phyloP scores from a whole-genome alignment of 1,139 yeast species.

The Lodderomyces beijingensis region DNA sequence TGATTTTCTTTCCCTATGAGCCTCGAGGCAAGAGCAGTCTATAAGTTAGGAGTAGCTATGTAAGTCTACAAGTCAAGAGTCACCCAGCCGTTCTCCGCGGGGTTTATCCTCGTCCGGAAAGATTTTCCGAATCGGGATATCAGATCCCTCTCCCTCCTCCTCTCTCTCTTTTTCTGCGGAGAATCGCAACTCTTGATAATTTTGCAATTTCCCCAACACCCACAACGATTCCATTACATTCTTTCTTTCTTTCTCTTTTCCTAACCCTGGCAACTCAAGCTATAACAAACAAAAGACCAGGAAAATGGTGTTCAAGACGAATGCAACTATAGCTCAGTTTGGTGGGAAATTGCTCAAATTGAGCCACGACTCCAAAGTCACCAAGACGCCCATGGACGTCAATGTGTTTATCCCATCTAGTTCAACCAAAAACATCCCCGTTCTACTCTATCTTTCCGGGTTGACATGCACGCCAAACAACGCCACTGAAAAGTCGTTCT shows the following conservation, averaged over 20 bases:
- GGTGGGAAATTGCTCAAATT: conserved; percentile 77
- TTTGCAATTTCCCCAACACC: too few relatives aligned
- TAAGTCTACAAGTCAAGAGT: too few relatives aligned
- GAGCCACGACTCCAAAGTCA: conserved; percentile 61
- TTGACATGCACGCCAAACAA: conserved; percentile 92
- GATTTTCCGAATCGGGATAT: too few relatives aligned
- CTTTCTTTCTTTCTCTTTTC: neutral
- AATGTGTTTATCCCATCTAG: conserved; percentile 76
- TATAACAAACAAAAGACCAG: too few relatives aligned
- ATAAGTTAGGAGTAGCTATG: too few relatives aligned
- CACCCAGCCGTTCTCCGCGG: too few relatives aligned
- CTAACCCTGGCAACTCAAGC: too few relatives aligned
- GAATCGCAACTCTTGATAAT: too few relatives aligned
- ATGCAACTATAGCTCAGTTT: conserved; percentile 58
- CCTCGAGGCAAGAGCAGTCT: conserved; percentile 21
- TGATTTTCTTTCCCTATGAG: conserved; percentile 37
- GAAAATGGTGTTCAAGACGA: conserved; percentile 49
- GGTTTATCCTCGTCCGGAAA: too few relatives aligned
- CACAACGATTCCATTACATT: neutral
- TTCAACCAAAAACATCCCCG: conserved; percentile 54
- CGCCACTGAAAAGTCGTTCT: conserved; percentile 90
- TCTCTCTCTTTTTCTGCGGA: neutral
- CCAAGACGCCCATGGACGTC: conserved; percentile 75
- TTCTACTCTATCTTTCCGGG: conserved; percentile 78
- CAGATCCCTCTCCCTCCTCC: conserved; percentile 1